A percentile compares a stretch with the other conserved stretches of the same genome.
phyloP scores from a whole-genome alignment of 129 eudicot genomes.

The Pulicaria dysenterica region DNA sequence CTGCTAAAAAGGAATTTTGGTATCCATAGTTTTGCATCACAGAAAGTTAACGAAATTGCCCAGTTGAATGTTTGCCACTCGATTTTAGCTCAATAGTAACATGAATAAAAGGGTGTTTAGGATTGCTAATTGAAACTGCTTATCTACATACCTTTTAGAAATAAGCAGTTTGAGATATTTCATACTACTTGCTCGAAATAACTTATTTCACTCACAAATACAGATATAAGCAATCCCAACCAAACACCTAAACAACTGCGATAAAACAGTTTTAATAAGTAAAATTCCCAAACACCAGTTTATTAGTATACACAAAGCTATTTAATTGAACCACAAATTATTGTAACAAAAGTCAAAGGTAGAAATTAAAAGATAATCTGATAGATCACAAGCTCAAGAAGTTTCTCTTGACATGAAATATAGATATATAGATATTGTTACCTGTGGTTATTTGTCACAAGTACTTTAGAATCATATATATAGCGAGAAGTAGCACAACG shows the following conservation, averaged over 20 bases:
- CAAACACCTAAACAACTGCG: background rate
- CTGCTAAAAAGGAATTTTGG: too few relatives aligned
- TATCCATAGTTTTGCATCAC: too few relatives aligned
- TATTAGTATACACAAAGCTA: background rate
- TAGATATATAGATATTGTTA: constrained; percentile 2
- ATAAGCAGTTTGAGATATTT: too few relatives aligned
- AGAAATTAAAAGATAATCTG: constrained; percentile 10
- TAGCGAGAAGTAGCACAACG: constrained; percentile 47
- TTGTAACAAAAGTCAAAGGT: constrained; percentile 10
- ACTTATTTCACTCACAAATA: constrained; percentile 3
- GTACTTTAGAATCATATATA: constrained; percentile 57
- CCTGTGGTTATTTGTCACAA: constrained; percentile 35
- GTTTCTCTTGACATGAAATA: constrained; percentile 8
- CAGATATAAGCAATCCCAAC: background rate
- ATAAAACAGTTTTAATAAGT: background rate
- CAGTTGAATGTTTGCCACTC: background rate
- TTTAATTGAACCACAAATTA: constrained; percentile 17
- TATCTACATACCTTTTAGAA: background rate
- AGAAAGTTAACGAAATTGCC: too few relatives aligned
- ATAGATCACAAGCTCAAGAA: constrained; percentile 3
- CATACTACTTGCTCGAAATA: too few relatives aligned
- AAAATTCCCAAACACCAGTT: constrained; percentile 1
- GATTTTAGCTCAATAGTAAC: background rate
- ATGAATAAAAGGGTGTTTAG: background rate
- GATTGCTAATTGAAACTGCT: too few relatives aligned